Conservation (phyloP, 2,329 filamentous ascomycete genomes). For the Trichoderma semiorbis region DNA sequence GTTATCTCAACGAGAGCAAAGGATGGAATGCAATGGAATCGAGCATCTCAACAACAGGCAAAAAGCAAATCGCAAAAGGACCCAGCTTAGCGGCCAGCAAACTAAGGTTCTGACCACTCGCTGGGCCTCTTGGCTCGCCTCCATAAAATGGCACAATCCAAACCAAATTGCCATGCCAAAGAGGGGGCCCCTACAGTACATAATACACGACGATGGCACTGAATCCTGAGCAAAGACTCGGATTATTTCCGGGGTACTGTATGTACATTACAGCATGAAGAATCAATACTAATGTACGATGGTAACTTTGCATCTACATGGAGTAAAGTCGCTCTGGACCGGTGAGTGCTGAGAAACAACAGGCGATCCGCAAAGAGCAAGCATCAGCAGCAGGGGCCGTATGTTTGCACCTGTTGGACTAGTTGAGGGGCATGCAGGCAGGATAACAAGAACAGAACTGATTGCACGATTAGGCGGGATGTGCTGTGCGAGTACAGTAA, state of each 20-base stretch:
- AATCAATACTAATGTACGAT: not conserved
- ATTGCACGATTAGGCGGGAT: not conserved
- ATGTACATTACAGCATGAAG: not conserved
- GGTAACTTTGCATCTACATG: not conserved
- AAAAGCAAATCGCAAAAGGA: not conserved
- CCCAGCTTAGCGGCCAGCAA: not conserved
- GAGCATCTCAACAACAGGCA: not conserved
- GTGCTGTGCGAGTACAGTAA: not conserved
- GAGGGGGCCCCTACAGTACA: not conserved
- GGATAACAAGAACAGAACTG: not conserved
- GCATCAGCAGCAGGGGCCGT: not conserved
- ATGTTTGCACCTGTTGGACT: not conserved
- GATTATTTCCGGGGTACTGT: not conserved
- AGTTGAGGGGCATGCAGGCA: not conserved
- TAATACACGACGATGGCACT: not conserved
- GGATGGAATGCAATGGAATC: not conserved
- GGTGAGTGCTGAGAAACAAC: not conserved
- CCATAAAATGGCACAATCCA: not conserved
- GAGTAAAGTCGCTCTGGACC: not conserved
- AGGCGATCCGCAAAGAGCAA: not conserved
- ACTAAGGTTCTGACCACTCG: not conserved
- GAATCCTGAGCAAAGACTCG: not conserved
- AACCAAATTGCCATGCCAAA: not conserved
- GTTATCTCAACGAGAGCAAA: not conserved
- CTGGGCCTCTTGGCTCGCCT: not conserved